These are phyloP conservation scores for Fusarium zealandicum DNA, from an alignment of 2,329 filamentous ascomycete species.

Conservation along the genomic window DNA sequence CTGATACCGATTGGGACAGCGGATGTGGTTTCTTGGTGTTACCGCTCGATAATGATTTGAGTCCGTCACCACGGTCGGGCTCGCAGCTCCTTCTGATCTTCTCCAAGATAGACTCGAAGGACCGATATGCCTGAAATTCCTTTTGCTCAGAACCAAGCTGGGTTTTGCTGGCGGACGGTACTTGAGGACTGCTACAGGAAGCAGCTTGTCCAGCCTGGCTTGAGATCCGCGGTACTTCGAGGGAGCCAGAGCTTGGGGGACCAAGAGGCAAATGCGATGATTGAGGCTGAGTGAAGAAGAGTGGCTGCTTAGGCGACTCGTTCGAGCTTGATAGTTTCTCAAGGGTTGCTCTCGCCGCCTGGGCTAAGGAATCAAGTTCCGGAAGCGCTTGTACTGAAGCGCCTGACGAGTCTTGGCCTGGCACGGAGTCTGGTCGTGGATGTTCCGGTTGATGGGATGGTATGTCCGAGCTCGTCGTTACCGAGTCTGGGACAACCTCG, in stretches of 20 bases:
- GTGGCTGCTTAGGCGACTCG: conserved; percentile 3
- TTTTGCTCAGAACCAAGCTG: not conserved
- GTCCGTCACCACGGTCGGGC: not conserved
- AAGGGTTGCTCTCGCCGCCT: not conserved
- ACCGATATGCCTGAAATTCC: conserved; percentile 37
- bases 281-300: conserved; percentile 36
- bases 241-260: conserved; percentile 6
- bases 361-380: not conserved
- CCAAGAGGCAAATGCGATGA: not conserved
- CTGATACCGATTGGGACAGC: no score
- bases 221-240: not conserved
- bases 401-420: conserved; percentile 5
- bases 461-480: conserved; percentile 27
- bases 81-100: conserved; percentile 20
- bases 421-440: not conserved
- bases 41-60: not conserved
- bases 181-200: not conserved
- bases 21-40: no score
- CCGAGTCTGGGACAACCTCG: conserved; percentile 22
- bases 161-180: not conserved
- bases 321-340: not conserved
- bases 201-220: not conserved
- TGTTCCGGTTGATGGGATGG: conserved; percentile 42
- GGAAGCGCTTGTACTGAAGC: conserved; percentile 1
- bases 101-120: conserved; percentile 23